A percentile compares a stretch with the other conserved stretches of the same genome.
Evolutionary conservation across 164 flowering plant genomes (phyloP).

Genomic region (Santalum album): DNA sequence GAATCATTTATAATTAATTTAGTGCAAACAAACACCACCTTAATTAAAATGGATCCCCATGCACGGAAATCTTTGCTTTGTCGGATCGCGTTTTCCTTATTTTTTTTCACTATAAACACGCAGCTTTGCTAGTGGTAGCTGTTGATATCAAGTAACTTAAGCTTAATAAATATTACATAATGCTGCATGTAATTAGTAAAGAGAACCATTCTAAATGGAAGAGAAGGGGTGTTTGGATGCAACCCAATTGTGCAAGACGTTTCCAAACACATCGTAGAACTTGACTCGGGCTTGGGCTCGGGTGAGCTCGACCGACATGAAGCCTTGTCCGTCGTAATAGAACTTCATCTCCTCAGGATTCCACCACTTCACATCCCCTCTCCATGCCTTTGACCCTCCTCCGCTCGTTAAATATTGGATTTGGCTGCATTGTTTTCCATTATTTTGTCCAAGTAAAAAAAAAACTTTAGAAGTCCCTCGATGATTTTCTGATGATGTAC

Average conservation of each 20-base stretch:
- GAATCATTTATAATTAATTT: too few relatives aligned
- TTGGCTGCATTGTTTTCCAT: slow-evolving; percentile 43
- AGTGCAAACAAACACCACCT: too few relatives aligned
- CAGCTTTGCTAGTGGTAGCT: too few relatives aligned
- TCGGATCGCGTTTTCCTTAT: too few relatives aligned
- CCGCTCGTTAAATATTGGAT: slow-evolving; percentile 62
- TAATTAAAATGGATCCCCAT: too few relatives aligned
- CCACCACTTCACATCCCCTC: slow-evolving; percentile 27
- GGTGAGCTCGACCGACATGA: slow-evolving; percentile 33
- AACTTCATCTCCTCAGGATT: slow-evolving; percentile 28
- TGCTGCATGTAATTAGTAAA: too few relatives aligned
- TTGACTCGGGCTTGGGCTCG: slow-evolving; percentile 13
- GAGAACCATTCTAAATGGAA: slow-evolving; percentile 1
- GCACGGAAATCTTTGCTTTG: too few relatives aligned
- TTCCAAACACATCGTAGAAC: slow-evolving; percentile 48
- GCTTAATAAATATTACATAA: too few relatives aligned
- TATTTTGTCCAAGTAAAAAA: too few relatives aligned
- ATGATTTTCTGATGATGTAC: background rate
- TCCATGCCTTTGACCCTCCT: slow-evolving; percentile 78
- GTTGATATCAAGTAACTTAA: too few relatives aligned
- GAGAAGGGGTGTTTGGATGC: slow-evolving; percentile 22
- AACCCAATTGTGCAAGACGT: slow-evolving; percentile 31
- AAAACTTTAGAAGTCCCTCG: background rate
- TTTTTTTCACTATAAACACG: too few relatives aligned
- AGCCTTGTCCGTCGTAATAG: slow-evolving; percentile 65